Base-by-base conservation (phyloP, 805 yeast species). In the Yarrowia bubula region DNA sequence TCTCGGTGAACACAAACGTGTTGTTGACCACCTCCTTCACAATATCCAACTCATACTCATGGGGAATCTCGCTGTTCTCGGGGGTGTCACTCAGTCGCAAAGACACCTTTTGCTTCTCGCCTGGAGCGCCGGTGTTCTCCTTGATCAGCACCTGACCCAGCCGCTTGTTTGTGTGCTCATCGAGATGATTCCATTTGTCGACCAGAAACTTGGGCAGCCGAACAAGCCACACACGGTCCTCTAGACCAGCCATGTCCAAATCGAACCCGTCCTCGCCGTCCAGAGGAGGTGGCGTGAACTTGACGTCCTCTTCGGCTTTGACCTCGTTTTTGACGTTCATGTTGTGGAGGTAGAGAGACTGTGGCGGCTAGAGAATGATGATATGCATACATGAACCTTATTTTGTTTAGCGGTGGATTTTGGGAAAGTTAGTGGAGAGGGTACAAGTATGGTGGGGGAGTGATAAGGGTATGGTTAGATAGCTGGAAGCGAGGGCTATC, bases 201-300 rank as follows among this genome's bases (percentile, higher is more conserved):
- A 96, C 88, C 67, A 95, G 78, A 72, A 91, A 91, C 72, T 90
- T 86, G 1, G 99, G 98, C 72, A 95, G 78, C 70, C 95, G 84
- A 28, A 95, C 96, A 22, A 95, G 79, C 99, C 98, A 95, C 46
- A 95, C 87, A 70, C 91, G 91, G 71, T 88, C 87, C 55, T 77
- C 80, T 14, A 87, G 84, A 35, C 80, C 78, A 1, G 80, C 68
- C 61, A 92, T 76, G 72, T 92, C 90, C 75, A 95, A 79, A 74
- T 95, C 96, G 35, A 55, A 55, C 43, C 43, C 41, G 13, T 55
- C 61, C 17, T 55, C 61, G 13, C 38, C 10, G 47, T 41, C 70
- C 66, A 31, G 69, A 68, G 67, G 64, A 73, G 67, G 64, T 72
- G 68, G 68, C 67, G 57, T 39, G 67, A 41, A 47, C 51, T 28